Evolutionary conservation across 2,329 filamentous ascomycete genomes (phyloP), one percentile per base, ranked within the genome.

Genomic region (Ascochyta rabiei): DNA sequence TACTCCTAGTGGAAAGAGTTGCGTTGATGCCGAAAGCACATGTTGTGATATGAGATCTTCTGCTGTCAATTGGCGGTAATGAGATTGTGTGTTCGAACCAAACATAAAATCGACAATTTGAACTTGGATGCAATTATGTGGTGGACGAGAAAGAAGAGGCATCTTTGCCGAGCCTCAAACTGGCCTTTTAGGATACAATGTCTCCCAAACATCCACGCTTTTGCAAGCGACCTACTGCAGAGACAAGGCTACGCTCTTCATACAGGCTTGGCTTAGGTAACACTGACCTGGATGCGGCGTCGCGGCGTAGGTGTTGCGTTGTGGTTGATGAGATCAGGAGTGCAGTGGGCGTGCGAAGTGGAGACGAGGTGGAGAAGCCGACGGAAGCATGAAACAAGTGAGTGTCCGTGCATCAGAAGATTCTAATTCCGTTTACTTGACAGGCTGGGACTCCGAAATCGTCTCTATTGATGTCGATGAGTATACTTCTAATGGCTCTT

Each of bases 251-350:
- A 16, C 31, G 15, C 23, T 21, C 18, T 18, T 16, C 30, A 38
- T 8, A 37, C 3, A n/a, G 15, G 9, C 50, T 53, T 53, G 50
- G 50, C 43, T 47, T 38, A 47, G 28, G 43, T 53, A 47, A 53
- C 7, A 26, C 28, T 37, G 19, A 47, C 26, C 15, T 28, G 31
- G 7, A 15, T 39, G 28, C 23, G 39, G 33, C 33, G 35, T 50
- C 31, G 43, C 43, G 38, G 30, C 43, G 13, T 28, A 24, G 26
- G 10, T 13, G 19, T 33, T 9, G 23, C 21, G 23, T 42, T n/a
- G 18, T 21, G 18, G 24, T 39, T 47, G 50, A 47, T 42, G 43
- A 47, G 18, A 37, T 37, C 37, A 42, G 43, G 43, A 53, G 43
- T 12, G n/a, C 21, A 8, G 38, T 47, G 50, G 50, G 35, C 4